Evolutionary conservation across 192 early-diverging fungal genomes (phyloP).

Genomic region (Backusella liffmaniae): DNA sequence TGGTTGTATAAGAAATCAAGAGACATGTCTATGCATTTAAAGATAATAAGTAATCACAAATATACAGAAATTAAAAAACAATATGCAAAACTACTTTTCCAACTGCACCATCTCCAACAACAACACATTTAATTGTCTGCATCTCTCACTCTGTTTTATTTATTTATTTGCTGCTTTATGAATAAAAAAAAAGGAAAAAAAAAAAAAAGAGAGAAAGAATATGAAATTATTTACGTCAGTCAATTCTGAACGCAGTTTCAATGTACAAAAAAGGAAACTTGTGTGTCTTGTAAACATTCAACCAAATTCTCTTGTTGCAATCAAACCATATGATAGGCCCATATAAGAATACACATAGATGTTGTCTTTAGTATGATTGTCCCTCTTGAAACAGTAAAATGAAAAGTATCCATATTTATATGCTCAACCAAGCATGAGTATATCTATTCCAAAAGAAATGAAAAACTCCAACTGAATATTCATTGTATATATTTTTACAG

Average conservation of each 20-base stretch:
- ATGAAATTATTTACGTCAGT: not conserved
- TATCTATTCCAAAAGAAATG: no score
- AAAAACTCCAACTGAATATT: no score
- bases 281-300: no score
- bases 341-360: no score
- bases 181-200: not conserved
- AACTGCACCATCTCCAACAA: conserved; percentile 75
- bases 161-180: not conserved
- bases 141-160: conserved; percentile 15
- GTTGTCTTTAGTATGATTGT: no score
- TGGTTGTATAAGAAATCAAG: conserved; percentile 92
- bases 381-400: no score
- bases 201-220: not conserved
- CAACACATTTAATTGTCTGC: conserved; percentile 81
- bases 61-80: not conserved
- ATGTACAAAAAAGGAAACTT: not conserved
- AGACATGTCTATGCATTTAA: conserved; percentile 71
- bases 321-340: no score
- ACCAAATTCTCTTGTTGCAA: no score
- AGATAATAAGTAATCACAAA: not conserved
- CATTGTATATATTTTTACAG: no score
- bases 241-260: not conserved
- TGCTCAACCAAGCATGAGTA: no score
- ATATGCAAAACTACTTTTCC: conserved; percentile 55
- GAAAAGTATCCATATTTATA: no score